phyloP scores from a whole-genome alignment of 805 yeast genomes.

The Ogataea wickerhamii region DNA sequence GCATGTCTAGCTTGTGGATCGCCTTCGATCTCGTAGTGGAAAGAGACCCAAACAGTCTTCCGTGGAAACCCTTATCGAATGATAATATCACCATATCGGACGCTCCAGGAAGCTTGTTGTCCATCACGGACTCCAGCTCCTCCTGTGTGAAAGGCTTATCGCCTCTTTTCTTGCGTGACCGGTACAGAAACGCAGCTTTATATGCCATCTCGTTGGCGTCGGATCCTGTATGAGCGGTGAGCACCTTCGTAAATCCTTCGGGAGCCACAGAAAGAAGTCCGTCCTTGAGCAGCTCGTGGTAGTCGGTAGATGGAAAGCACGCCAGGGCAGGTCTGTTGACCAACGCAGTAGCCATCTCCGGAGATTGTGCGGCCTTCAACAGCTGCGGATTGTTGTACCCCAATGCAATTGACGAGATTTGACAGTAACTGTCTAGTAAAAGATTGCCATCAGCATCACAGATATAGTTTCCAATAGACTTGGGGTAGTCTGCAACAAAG shows the following conservation, averaged over 20 bases:
- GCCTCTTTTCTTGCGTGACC: slow-evolving; percentile 48
- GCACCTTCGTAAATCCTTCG: slow-evolving; percentile 52
- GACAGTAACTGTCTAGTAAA: slow-evolving; percentile 64
- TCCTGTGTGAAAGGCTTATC: slow-evolving; percentile 40
- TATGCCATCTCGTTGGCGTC: slow-evolving; percentile 69
- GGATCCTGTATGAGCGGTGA: slow-evolving; percentile 67
- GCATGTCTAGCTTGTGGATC: slow-evolving; percentile 54
- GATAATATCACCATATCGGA: slow-evolving; percentile 52
- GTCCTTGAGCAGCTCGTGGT: slow-evolving; percentile 44
- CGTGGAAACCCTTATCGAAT: slow-evolving; percentile 54
- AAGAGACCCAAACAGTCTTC: slow-evolving; percentile 52
- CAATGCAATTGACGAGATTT: slow-evolving; percentile 65
- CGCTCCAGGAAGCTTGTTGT: slow-evolving; percentile 49
- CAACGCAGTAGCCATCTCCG: slow-evolving; percentile 59
- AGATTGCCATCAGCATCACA: slow-evolving; percentile 63
- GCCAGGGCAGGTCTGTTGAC: slow-evolving; percentile 70
- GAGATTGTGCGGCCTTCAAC: slow-evolving; percentile 53
- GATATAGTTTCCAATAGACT: slow-evolving; percentile 62
- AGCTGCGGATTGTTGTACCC: slow-evolving; percentile 70
- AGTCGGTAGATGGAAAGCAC: slow-evolving; percentile 58
- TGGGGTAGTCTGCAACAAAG: slow-evolving; percentile 60
- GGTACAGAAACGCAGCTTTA: slow-evolving; percentile 68
- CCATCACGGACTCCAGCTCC: slow-evolving; percentile 47
- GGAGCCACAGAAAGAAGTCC: slow-evolving; percentile 60
- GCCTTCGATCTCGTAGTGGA: slow-evolving; percentile 57